Evolutionary conservation across 108 stramenopile genomes (phyloP), one percentile per base, ranked within the genome.

Genomic region (Stephanodiscus minutulus): DNA sequence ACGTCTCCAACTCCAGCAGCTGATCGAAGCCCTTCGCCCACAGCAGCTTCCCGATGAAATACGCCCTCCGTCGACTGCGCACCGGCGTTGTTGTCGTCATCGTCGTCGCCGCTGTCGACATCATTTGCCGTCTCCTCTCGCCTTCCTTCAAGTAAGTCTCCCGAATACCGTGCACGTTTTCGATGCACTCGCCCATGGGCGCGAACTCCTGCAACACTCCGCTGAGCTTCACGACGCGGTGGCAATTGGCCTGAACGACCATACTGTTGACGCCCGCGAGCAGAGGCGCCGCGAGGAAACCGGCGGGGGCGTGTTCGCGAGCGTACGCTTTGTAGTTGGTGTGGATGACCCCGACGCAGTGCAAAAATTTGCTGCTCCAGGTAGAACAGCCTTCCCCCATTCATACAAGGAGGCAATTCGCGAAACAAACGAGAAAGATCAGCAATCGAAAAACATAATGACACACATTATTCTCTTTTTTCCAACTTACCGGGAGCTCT

Each of bases 101-200:
- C 7, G 60, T 18, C 46, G 29, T 44, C 20, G 4, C 13, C 21
- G 15, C 5, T 29, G 33, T 17, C 21, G 21, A 3, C 7, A 52
- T 18, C 17, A 41, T 25, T 22, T 31, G 36, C n/a, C 57, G 39
- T 31, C 79, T 29, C 48, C 66, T 52, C 44, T 48, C 64, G 27
- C 79, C 78, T 64, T 77, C 72, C 0, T 73, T 68, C 50, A 95
- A 72, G 74, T 88, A 95, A 18, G 84, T 86, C 29, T 71, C 47
- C 59, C 94, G 88, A 54, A 95, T 86, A 27, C 94, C 94, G 76
- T 95, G 94, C 4, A 92, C 90, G 76, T 95, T 95, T 50, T 74
- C 79, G 4, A 89, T 72, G 25, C 82, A 63, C 70, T 95, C 91
- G 53, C 82, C 87, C 31, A 84, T 79, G 8, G 85, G 82, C 13